Conservation (phyloP, 2,329 filamentous ascomycete species). For the Fusarium bactridioides region DNA sequence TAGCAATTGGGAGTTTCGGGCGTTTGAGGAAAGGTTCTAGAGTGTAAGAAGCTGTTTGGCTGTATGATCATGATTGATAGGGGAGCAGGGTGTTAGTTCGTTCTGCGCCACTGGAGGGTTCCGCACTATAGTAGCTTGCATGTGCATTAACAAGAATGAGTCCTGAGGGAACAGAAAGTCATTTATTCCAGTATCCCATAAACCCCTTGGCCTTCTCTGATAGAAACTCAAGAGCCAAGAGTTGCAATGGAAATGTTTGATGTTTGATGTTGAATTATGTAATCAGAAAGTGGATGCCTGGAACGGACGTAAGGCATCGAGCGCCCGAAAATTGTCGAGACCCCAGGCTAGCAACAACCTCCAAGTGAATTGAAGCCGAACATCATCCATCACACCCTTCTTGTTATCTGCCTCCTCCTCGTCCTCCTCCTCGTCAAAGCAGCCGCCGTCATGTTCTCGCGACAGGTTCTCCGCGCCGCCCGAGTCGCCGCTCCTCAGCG, state of each 20-base stretch:
- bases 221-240: not conserved
- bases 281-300: slow-evolving; percentile 50
- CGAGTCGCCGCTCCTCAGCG: slow-evolving; percentile 68
- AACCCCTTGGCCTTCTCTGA: not conserved
- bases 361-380: slow-evolving; percentile 43
- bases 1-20: slow-evolving; percentile 33
- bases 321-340: slow-evolving; percentile 54
- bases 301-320: slow-evolving; percentile 49
- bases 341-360: slow-evolving; percentile 43
- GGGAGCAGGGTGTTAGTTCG: slow-evolving; percentile 1
- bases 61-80: slow-evolving; percentile 34
- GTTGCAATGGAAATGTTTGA: not conserved
- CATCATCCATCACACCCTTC: slow-evolving; percentile 27
- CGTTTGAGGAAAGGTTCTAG: slow-evolving; percentile 16
- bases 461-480: slow-evolving; percentile 65
- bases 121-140: not conserved
- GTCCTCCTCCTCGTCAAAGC: slow-evolving; percentile 7
- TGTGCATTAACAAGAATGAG: not conserved
- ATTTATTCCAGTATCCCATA: not conserved
- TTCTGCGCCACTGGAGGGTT: not conserved
- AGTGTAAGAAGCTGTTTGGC: slow-evolving; percentile 22
- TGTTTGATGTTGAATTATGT: slow-evolving; percentile 38
- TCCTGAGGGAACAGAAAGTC: not conserved
- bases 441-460: slow-evolving; percentile 62
- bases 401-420: slow-evolving; percentile 12